Base-by-base conservation (phyloP, 2,329 filamentous ascomycete species). In the Cytospora chrysosperma region DNA sequence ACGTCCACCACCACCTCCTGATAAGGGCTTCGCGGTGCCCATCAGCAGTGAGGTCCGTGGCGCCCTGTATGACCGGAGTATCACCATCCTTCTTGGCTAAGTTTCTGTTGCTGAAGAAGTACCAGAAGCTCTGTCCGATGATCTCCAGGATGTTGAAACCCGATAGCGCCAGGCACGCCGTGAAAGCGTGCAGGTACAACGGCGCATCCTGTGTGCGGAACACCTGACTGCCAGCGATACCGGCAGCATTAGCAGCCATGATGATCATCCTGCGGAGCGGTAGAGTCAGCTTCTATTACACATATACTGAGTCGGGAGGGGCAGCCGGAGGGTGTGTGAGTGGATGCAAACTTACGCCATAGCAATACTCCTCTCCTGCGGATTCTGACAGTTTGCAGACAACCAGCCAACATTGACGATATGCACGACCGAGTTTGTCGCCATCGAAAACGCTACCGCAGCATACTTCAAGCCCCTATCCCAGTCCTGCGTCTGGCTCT, bases 161-260 rank as follows among this genome's bases (percentile, higher is more conserved):
- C 5, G 68, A 63, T 21, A 72, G 65, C n/a, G 64, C 67, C 8
- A 71, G 54, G 27, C 69, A 70, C 2, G 65, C 70, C 1, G 70
- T 71, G 28, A 72, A 70, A 1, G 66, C 71, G 43, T 68, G 70
- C 4, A 61, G 43, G 69, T 85, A 85, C 1, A 76, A 73, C 0
- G 83, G 82, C 47, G 70, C 72, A 67, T 85, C 82, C 56, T 85
- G 81, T 0, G 72, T 67, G 26, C 80, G 81, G 77, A 86, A 87
- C 65, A 87, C 81, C 69, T 87, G 84, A 0, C 83, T 82, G 2
- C 85, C 85, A 57, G 85, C 84, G 55, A 88, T 87, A 27, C 83
- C 84, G 0, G 83, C 83, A 28, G 81, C 82, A 67, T 88, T 88
- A 55, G 83, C 85, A n/a, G 81, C 81, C 84, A 86, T 86, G 65